Percentiles rank a stretch among this genome's conserved stretches.
These are phyloP conservation scores for Vigna nakashimae DNA, from an alignment of 306 rosid genomes.

Conservation along the genomic window DNA sequence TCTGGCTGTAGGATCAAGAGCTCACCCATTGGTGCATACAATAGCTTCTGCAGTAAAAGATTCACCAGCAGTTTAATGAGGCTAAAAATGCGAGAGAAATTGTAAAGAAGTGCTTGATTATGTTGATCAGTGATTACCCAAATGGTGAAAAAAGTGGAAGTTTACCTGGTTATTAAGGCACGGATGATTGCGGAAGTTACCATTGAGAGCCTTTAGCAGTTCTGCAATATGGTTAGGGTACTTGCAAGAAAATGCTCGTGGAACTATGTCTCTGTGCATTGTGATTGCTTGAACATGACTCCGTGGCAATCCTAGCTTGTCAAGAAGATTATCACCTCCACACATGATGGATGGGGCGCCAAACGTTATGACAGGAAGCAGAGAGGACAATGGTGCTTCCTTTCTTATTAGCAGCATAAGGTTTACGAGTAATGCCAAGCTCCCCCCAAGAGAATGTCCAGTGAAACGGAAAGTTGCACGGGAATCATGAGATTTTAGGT, in stretches of 20 bases:
- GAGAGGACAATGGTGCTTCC: constrained; percentile 63
- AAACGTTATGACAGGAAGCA: constrained; percentile 80
- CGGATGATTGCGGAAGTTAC: constrained; percentile 71
- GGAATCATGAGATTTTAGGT: constrained; percentile 58
- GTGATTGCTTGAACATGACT: constrained; percentile 71
- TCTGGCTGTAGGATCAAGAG: constrained; percentile 79
- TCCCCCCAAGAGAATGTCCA: constrained; percentile 90
- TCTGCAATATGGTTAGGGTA: constrained; percentile 71
- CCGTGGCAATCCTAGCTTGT: constrained; percentile 65
- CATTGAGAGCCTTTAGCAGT: constrained; percentile 72
- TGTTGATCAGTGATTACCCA: neutral
- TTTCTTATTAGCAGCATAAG: constrained; percentile 74
- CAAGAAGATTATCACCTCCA: constrained; percentile 73
- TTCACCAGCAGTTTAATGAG: neutral
- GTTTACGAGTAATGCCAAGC: constrained; percentile 74
- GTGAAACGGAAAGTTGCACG: constrained; percentile 69
- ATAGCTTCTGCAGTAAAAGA: constrained; percentile 54
- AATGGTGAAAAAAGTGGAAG: neutral
- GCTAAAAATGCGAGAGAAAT: neutral
- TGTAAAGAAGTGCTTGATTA: neutral
- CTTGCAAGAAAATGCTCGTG: constrained; percentile 80
- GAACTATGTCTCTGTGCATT: constrained; percentile 83
- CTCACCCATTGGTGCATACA: constrained; percentile 82
- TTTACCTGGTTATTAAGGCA: constrained; percentile 74
- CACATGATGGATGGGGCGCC: constrained; percentile 85